Evolutionary conservation across 768 basidiomycete species (phyloP).

Genomic region (Terana coerulea): DNA sequence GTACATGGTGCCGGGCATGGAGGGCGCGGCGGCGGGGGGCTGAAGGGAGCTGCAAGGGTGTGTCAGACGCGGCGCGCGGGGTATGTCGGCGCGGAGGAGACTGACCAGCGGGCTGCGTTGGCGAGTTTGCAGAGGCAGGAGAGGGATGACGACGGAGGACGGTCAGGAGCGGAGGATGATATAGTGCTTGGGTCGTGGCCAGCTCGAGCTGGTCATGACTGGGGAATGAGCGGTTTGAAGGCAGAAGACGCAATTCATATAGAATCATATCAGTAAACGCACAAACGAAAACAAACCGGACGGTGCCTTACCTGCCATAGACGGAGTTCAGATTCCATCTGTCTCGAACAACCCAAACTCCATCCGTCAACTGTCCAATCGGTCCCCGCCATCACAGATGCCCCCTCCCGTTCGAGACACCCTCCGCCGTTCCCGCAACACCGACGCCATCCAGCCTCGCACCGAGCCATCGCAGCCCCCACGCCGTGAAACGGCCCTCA

Average conservation of each 20-base stretch:
- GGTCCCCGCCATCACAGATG: conserved; percentile 14
- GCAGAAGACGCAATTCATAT: conserved; percentile 16
- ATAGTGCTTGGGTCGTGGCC: conserved; percentile 15
- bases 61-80: neutral
- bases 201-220: conserved; percentile 21
- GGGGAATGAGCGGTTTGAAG: conserved; percentile 17
- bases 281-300: neutral
- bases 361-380: conserved; percentile 18
- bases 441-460: conserved; percentile 1
- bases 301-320: conserved; percentile 23
- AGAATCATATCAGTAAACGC: neutral
- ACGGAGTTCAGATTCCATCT: conserved; percentile 13
- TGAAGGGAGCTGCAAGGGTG: neutral
- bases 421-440: neutral
- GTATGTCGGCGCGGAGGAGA: conserved; percentile 6
- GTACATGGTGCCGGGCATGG: neutral
- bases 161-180: conserved; percentile 18
- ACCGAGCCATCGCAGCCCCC: conserved; percentile 11
- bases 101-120: conserved; percentile 11
- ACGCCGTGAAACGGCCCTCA: neutral
- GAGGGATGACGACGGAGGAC: conserved; percentile 11
- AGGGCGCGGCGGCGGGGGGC: neutral
- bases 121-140: neutral
- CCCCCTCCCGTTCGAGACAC: neutral
- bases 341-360: conserved; percentile 13